These are phyloP conservation scores for Tolypocladium tropicale DNA, from an alignment of 2,329 filamentous ascomycete species.

Conservation along the genomic window DNA sequence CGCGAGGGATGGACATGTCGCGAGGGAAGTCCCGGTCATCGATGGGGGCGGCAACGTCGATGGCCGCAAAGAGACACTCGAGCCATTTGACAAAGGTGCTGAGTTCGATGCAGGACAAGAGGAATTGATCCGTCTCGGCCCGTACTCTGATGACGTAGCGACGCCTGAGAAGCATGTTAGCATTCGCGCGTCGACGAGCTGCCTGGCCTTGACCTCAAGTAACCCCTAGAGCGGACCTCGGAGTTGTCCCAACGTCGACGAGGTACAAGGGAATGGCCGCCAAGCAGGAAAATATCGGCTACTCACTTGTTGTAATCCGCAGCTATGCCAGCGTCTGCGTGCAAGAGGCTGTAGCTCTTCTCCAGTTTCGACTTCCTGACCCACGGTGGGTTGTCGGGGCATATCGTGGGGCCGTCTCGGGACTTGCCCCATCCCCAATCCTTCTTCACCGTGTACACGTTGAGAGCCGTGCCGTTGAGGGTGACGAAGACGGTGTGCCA, in stretches of 20 bases:
- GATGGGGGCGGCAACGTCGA: constrained; percentile 59
- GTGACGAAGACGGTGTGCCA: constrained; percentile 55
- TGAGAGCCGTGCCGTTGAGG: constrained; percentile 58
- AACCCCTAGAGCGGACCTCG: background rate
- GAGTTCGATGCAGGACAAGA: constrained; percentile 56
- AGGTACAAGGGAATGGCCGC: background rate
- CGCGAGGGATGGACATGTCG: constrained; percentile 51
- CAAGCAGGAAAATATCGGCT: background rate
- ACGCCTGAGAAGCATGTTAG: constrained; percentile 26
- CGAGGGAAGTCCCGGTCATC: constrained; percentile 58
- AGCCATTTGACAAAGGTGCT: constrained; percentile 60
- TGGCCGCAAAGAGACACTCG: constrained; percentile 59
- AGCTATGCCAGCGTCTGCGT: constrained; percentile 66
- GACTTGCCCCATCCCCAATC: constrained; percentile 40
- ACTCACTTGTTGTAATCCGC: constrained; percentile 60
- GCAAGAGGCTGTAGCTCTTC: constrained; percentile 60
- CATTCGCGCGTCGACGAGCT: background rate
- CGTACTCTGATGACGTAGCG: constrained; percentile 62
- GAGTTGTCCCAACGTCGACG: background rate
- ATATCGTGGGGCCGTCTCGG: constrained; percentile 36
- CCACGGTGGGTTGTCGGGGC: constrained; percentile 40
- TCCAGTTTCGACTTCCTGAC: constrained; percentile 45
- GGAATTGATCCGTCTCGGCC: constrained; percentile 63
- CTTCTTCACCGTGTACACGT: constrained; percentile 53
- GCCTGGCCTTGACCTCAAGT: background rate